These are phyloP conservation scores for Panus rudis DNA, from an alignment of 768 basidiomycete species.

Conservation along the genomic window DNA sequence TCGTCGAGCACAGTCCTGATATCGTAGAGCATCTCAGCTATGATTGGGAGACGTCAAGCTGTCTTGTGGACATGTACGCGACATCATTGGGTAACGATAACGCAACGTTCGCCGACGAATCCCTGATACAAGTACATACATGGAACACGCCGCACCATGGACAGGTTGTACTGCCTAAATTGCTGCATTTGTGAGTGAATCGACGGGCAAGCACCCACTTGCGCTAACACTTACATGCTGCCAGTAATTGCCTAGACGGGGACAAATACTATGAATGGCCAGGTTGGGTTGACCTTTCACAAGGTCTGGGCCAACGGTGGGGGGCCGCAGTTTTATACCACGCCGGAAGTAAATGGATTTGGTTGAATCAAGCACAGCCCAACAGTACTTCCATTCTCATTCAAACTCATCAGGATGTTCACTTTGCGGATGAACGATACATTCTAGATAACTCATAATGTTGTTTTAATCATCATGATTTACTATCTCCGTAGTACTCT, in stretches of 20 bases:
- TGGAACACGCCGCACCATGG: conserved; percentile 36
- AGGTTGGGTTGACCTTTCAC: conserved; percentile 37
- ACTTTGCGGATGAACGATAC: conserved; percentile 33
- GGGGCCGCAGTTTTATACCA: conserved; percentile 38
- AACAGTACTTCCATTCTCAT: conserved; percentile 24
- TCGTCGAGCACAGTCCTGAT: conserved; percentile 35
- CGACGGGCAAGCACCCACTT: not conserved
- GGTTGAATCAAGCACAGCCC: conserved; percentile 30
- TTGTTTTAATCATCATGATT: not conserved
- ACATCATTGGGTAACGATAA: conserved; percentile 37
- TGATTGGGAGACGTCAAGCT: conserved; percentile 45
- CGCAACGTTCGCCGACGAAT: conserved; percentile 29
- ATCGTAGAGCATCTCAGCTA: conserved; percentile 36
- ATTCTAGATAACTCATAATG: not conserved
- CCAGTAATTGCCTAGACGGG: conserved; percentile 39
- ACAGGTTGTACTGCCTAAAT: conserved; percentile 35
- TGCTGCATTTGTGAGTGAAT: conserved; percentile 42
- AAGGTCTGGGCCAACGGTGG: conserved; percentile 35
- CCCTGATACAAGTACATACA: conserved; percentile 27
- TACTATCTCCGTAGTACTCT: conserved; percentile 26
- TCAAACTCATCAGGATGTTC: conserved; percentile 26
- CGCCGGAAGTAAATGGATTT: conserved; percentile 43
- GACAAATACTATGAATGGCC: conserved; percentile 38
- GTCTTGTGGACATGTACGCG: conserved; percentile 39
- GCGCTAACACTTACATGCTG: conserved; percentile 2